Conservation (phyloP, 2,329 filamentous ascomycete genomes). For the Dryadomyces quercivorus region DNA sequence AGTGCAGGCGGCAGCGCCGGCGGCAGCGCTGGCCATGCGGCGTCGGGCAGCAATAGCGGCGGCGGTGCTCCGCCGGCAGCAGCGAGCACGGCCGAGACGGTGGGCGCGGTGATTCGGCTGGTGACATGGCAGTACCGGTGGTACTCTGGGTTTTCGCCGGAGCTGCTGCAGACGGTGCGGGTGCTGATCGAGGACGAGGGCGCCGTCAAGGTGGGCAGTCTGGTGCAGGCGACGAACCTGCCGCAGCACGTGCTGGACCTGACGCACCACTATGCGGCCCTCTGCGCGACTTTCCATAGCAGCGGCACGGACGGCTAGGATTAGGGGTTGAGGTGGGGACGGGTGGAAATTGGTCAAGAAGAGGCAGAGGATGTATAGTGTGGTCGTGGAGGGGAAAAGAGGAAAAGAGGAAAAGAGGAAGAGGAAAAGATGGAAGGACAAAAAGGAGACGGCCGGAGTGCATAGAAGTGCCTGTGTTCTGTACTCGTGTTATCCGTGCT, state of each 20-base stretch:
- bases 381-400: not conserved
- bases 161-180: constrained; percentile 75
- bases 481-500: not conserved
- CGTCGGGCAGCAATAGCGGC: not conserved
- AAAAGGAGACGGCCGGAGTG: not conserved
- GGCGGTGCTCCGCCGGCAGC: not conserved
- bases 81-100: constrained; percentile 56
- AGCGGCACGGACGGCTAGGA: constrained; percentile 72
- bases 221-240: constrained; percentile 89
- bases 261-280: constrained; percentile 88
- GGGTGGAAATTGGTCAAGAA: not conserved
- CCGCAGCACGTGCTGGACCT: constrained; percentile 88
- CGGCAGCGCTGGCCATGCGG: not conserved
- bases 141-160: constrained; percentile 98
- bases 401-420: not conserved
- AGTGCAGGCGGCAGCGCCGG: not conserved
- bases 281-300: constrained; percentile 92
- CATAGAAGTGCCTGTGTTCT: not conserved
- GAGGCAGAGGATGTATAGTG: not conserved
- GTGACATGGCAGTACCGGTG: constrained; percentile 98
- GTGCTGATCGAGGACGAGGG: constrained; percentile 95
- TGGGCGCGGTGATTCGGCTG: constrained; percentile 77
- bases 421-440: not conserved
- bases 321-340: not conserved
- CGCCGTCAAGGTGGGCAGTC: constrained; percentile 91